Conservation (phyloP, 495 filamentous ascomycete species). For the Neurospora sp. region DNA sequence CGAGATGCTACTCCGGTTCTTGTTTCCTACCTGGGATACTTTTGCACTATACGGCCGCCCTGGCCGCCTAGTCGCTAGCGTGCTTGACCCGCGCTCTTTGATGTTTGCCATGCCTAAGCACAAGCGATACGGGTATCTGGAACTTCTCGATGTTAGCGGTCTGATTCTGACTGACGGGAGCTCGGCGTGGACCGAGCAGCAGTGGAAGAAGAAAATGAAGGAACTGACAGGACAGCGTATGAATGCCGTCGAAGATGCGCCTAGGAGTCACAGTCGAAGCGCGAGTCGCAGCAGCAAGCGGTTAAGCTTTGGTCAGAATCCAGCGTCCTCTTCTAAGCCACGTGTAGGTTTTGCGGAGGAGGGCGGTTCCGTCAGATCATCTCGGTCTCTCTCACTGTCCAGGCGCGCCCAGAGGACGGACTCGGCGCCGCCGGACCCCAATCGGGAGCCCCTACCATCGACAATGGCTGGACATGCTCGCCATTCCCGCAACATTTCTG, state of each 20-base stretch:
- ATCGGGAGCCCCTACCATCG: slow-evolving; percentile 33
- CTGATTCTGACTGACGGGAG: slow-evolving; percentile 71
- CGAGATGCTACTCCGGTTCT: slow-evolving; percentile 90
- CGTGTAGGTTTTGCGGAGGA: slow-evolving; percentile 58
- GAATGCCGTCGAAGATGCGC: slow-evolving; percentile 38
- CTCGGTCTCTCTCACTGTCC: slow-evolving; percentile 40
- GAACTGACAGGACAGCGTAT: slow-evolving; percentile 79
- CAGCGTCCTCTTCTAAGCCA: slow-evolving; percentile 23
- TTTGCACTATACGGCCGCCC: slow-evolving; percentile 90
- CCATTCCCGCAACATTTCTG: slow-evolving; percentile 31
- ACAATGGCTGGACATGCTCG: slow-evolving; percentile 28
- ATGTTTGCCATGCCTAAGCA: slow-evolving; percentile 98
- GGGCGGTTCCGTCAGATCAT: slow-evolving; percentile 41
- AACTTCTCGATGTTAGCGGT: slow-evolving; percentile 70
- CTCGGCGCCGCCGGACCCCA: slow-evolving; percentile 31
- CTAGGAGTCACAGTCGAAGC: slow-evolving; percentile 45
- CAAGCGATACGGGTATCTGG: slow-evolving; percentile 80
- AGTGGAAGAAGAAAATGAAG: slow-evolving; percentile 85
- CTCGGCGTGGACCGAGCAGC: slow-evolving; percentile 69
- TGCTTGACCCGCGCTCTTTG: slow-evolving; percentile 72
- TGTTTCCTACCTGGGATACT: slow-evolving; percentile 90
- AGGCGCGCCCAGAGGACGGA: slow-evolving; percentile 32
- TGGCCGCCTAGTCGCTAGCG: slow-evolving; percentile 74
- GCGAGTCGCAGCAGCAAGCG: slow-evolving; percentile 52
- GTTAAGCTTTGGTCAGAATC: slow-evolving; percentile 46